Evolutionary conservation across 176 grass and related monocot species (phyloP).

Genomic region (Avena atlantica): DNA sequence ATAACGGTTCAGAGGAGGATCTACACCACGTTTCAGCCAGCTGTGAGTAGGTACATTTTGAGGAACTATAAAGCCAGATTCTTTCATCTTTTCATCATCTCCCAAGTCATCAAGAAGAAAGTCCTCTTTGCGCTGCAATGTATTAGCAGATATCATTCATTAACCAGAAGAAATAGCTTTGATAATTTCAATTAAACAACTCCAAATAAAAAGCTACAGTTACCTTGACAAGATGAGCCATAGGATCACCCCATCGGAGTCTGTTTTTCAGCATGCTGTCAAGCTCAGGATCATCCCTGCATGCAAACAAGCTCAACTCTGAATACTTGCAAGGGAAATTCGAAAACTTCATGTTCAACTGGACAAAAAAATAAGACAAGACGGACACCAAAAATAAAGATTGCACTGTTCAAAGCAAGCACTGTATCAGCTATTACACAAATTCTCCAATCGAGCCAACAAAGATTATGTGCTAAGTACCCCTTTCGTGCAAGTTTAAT

Average conservation of each 20-base stretch:
- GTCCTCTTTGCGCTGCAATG: conserved; percentile 58
- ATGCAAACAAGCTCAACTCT: conserved; percentile 2
- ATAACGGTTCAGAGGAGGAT: conserved; percentile 88
- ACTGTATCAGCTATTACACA: not conserved
- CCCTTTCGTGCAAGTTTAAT: not conserved
- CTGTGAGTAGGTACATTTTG: conserved; percentile 85
- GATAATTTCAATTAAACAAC: conserved; percentile 3
- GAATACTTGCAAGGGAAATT: not conserved
- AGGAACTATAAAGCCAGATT: conserved; percentile 95
- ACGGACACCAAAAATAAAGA: not conserved
- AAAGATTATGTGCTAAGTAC: conserved; percentile 14
- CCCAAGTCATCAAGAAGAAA: conserved; percentile 77
- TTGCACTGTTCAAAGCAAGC: not conserved
- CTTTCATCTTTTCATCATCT: conserved; percentile 92
- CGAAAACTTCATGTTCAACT: not conserved
- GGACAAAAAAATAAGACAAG: conserved; percentile 9
- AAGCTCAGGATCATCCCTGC: conserved; percentile 85
- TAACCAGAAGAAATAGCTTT: conserved; percentile 28
- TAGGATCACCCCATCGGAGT: conserved; percentile 94
- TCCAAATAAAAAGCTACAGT: conserved; percentile 39
- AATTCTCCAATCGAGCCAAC: not conserved
- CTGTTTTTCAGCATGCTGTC: conserved; percentile 83
- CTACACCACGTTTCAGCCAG: conserved; percentile 89
- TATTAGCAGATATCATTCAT: conserved; percentile 36
- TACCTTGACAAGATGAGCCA: conserved; percentile 97